phyloP scores from a whole-genome alignment of 805 yeast species.

The Pichia exigua region DNA sequence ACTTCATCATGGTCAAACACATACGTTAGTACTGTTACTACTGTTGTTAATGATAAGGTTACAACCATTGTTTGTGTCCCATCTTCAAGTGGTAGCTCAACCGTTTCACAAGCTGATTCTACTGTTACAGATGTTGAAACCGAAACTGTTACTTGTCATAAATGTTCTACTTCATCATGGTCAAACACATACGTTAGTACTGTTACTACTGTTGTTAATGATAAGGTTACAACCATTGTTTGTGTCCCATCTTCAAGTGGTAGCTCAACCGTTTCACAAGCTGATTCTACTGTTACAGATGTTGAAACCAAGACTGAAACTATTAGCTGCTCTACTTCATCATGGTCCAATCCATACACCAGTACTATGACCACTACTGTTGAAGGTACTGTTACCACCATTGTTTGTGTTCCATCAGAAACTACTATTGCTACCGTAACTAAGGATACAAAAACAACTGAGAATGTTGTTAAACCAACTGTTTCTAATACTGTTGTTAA shows the following conservation, averaged over 20 bases:
- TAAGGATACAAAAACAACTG: neutral
- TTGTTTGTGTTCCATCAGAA: conserved; percentile 1
- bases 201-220: neutral
- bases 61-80: neutral
- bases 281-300: neutral
- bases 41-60: neutral
- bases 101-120: too few species aligned
- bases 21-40: neutral
- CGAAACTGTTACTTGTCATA: neutral
- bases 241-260: neutral
- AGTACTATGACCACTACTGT: neutral
- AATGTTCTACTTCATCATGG: neutral
- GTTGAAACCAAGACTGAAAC: neutral
- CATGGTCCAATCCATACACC: neutral
- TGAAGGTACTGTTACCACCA: neutral
- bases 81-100: neutral
- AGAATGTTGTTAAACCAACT: neutral
- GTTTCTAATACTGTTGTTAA: neutral
- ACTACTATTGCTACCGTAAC: neutral
- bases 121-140: neutral
- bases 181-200: neutral
- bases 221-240: neutral
- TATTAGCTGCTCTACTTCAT: neutral
- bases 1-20: neutral
- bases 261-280: too few species aligned